Base-by-base conservation (phyloP, 225 moss, liverwort and hornwort genomes). In the Sphagnum contortum region DNA sequence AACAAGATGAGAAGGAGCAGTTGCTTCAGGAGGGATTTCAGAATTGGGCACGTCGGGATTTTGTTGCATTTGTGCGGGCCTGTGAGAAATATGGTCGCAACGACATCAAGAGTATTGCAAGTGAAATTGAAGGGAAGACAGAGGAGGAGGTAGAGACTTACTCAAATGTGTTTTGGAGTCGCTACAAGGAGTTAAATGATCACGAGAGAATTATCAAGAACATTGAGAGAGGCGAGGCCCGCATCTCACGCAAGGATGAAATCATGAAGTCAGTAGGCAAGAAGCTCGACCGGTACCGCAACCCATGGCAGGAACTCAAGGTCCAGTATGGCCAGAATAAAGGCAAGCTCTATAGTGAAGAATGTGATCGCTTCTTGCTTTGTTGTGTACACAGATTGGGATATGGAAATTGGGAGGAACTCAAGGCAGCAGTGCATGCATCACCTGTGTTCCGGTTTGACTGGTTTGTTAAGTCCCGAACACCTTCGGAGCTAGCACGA, bases 391-490 rank as follows among this genome's bases (percentile, higher is more conserved):
- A 99, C 91, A 91, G 85, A 73, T 77, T 93, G 70, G 98, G 98
- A 65, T 99, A 99, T 71, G 98, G 98, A 66, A 99, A 89, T 64
- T 99, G 98, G 98, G 98, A 99, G 74, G 98, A 99, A 72, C 82
- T 99, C 58, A 99, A 99, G 82, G 91, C 98, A 49, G 89, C 93
- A 48, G 91, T 99, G 64, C 93, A 91, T 66, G 84, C 87, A 63
- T 99, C 98, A 68, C 91, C 98, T 70, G 83, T 93, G 63, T 99
- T 99, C 57, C 81, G 98, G 57, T 99, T 99, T 62, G 98, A 99
- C 64, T 99, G 98, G 98, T 99, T 99, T 83, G 98, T 99, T 47
- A 99, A 99, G 71, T 99, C 98, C 56, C 81, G 98, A 60, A 89
- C 98, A 68, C 93, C 98, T 10, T 87, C 93, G 53, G 93, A 99